Conservation (phyloP, 208 protist species). For the Crithidia brevicula region DNA sequence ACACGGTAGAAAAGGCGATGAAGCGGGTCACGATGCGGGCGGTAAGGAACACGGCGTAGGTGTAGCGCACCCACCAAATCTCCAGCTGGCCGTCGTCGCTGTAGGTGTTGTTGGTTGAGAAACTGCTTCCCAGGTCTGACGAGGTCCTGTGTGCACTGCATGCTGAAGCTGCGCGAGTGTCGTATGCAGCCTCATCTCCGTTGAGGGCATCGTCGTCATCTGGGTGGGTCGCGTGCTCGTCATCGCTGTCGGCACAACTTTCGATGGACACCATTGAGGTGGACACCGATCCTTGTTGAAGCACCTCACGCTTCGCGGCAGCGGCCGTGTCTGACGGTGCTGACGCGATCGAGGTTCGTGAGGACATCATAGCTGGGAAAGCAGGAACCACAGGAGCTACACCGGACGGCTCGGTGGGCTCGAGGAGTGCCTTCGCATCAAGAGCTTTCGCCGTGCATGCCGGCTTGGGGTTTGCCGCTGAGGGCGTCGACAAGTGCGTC, state of each 20-base stretch:
- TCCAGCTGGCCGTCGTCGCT: neutral
- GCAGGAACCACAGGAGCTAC: neutral
- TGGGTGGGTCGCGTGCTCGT: neutral
- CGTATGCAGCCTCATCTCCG: constrained; percentile 3
- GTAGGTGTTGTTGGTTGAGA: constrained; percentile 8
- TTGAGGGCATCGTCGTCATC: constrained; percentile 1
- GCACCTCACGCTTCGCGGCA: constrained; percentile 17
- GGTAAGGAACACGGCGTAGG: constrained; percentile 45
- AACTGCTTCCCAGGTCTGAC: constrained; percentile 5
- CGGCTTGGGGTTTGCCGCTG: neutral
- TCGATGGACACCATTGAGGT: constrained; percentile 31
- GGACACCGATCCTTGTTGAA: constrained; percentile 23
- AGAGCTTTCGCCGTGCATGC: neutral
- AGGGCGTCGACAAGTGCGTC: neutral
- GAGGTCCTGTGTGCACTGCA: neutral
- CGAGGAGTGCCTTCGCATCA: no score
- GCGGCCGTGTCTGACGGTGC: no score
- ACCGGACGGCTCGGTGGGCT: no score
- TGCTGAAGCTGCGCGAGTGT: neutral
- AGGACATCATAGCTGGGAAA: neutral
- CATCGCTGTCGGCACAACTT: constrained; percentile 17
- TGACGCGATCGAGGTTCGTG: no score
- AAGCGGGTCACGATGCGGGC: constrained; percentile 41
- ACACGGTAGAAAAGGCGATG: constrained; percentile 40
- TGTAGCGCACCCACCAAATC: constrained; percentile 19